phyloP scores from a whole-genome alignment of 495 filamentous ascomycete species.

The Patellaria atrata region DNA sequence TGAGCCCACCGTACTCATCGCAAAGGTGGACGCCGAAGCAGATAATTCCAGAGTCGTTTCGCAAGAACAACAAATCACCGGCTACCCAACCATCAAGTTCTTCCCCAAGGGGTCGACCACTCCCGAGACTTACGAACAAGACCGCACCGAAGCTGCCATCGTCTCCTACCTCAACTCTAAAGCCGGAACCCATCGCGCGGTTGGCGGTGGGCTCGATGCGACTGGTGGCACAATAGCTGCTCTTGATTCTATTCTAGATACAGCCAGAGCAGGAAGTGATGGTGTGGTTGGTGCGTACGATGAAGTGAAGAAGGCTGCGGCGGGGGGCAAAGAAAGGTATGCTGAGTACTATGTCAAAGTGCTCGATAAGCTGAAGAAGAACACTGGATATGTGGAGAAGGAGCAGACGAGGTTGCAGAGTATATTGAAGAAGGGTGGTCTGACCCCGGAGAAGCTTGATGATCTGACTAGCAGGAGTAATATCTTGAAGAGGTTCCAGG shows the following conservation, averaged over 20 bases:
- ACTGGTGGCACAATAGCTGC: constrained; percentile 68
- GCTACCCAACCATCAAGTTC: constrained; percentile 96
- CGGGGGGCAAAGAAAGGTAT: constrained; percentile 60
- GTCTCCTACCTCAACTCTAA: constrained; percentile 77
- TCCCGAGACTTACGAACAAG: constrained; percentile 56
- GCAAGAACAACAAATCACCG: constrained; percentile 58
- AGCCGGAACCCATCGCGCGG: constrained; percentile 71
- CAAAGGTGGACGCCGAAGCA: constrained; percentile 88
- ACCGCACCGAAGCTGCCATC: constrained; percentile 63
- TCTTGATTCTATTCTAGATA: constrained; percentile 55
- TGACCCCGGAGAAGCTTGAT: constrained; percentile 76
- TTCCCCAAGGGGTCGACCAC: constrained; percentile 80
- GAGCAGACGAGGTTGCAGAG: constrained; percentile 68
- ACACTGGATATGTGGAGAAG: constrained; percentile 66
- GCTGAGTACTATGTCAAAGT: constrained; percentile 91
- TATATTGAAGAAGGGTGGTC: constrained; percentile 69
- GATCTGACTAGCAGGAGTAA: constrained; percentile 79
- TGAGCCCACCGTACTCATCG: constrained; percentile 67
- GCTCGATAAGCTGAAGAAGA: constrained; percentile 65
- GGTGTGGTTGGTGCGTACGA: constrained; percentile 17
- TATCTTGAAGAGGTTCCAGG: constrained; percentile 66
- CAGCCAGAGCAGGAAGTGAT: too few species aligned
- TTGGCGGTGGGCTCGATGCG: constrained; percentile 66
- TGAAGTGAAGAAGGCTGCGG: constrained; percentile 45
- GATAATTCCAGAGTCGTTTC: constrained; percentile 67